Evolutionary conservation across 371 early-diverging fungal species (phyloP), one percentile per base, ranked within the genome.

Genomic region (Mucor plumbeus): DNA sequence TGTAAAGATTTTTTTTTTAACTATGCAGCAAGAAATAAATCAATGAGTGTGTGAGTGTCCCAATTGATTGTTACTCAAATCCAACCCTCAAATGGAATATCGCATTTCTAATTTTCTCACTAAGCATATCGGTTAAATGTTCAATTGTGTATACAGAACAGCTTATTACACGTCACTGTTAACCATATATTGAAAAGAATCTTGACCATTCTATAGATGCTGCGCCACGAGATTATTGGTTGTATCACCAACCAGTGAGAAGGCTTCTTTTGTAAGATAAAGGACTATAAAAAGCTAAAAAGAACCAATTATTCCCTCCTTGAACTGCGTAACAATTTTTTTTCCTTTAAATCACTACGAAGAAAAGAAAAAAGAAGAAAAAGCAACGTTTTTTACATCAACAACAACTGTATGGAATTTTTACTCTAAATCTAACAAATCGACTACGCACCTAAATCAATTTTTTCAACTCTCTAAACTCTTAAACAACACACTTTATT

Each of bases 271-370:
- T 50, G 38, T 26, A 13, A 26, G 40, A 31, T 40, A 41, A 35
- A 55, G 62, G 34, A 50, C 47, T 59, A 66, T 66, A 66, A 60
- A 66, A 60, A n/a, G 19, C 38, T 10, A 7, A 41, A 59, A 14
- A 41, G 69, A 60, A 69, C 64, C 69, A 69, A 69, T 69, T 48
- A 50, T 50, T 41, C 48, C 63, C 63, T 40, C 47, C 53, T 55
- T 60, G n/a, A 69, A 64, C 69, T 69, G 69, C 69, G 69, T 59
- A 68, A 68, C 68, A 63, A 34, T 59, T 47, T 68, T 31, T 63
- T 62, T 53, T 53, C 50, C 48, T 50, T 61, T n/a, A 58, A n/a
- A 41, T 43, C 59, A 43, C 11, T 11, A n/a, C 21, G 53, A 47
- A 9, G 44, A 61, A 47, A 34, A 60, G 41, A 60, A 47, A 60